Conservation (phyloP, 2,329 filamentous ascomycete species). For the Proliferodiscus dingleyae region DNA sequence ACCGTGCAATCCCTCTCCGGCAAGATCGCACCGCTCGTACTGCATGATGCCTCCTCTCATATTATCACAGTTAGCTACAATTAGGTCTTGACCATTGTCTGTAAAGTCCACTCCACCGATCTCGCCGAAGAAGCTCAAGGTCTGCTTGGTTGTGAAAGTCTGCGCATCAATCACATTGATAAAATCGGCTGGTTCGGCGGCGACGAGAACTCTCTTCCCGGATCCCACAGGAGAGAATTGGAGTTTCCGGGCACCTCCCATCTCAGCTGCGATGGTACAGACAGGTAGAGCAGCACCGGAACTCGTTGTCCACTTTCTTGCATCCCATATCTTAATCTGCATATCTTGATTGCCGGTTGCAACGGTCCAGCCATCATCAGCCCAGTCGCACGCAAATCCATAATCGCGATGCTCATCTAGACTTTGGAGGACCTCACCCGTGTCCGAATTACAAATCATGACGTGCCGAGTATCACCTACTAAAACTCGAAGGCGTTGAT, state of each 20-base stretch:
- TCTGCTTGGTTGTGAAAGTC: constrained; percentile 61
- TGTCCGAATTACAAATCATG: constrained; percentile 65
- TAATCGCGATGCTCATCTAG: constrained; percentile 64
- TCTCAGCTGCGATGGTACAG: constrained; percentile 54
- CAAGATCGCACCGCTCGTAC: constrained; percentile 30
- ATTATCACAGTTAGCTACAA: constrained; percentile 61
- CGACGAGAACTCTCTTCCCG: constrained; percentile 61
- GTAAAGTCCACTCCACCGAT: constrained; percentile 65
- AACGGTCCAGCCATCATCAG: constrained; percentile 68
- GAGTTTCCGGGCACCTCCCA: constrained; percentile 64
- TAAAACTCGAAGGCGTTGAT: constrained; percentile 65
- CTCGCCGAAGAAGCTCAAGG: constrained; percentile 70
- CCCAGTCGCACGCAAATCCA: constrained; percentile 76
- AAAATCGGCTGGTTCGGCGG: constrained; percentile 71
- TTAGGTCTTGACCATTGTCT: constrained; percentile 62
- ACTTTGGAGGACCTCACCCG: constrained; percentile 50
- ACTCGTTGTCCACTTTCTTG: constrained; percentile 59
- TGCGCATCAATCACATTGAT: constrained; percentile 66
- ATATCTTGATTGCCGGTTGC: constrained; percentile 76
- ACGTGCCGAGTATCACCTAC: constrained; percentile 66
- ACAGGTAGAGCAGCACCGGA: constrained; percentile 45
- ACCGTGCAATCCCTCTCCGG: constrained; percentile 19
- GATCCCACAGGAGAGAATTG: constrained; percentile 68
- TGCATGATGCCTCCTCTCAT: constrained; percentile 54
- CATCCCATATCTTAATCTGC: constrained; percentile 70